phyloP scores from a whole-genome alignment of 352 stramenopile species.

The Phytopythium chamaehyphon region DNA sequence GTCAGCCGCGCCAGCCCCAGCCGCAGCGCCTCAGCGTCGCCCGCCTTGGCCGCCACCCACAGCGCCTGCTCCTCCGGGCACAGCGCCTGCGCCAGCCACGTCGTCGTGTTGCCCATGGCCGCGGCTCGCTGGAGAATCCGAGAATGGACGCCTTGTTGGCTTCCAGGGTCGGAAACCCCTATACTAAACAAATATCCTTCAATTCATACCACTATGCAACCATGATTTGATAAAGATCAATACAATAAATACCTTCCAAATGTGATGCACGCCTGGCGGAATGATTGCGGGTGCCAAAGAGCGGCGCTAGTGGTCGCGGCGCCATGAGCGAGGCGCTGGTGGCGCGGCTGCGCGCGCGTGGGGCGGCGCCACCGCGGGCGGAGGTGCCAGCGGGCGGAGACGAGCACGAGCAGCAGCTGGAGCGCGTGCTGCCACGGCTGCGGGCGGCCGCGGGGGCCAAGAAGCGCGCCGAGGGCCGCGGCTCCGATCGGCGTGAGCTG shows the following conservation, averaged over 20 bases:
- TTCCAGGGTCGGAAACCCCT: too few species aligned
- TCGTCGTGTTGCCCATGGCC: constrained; percentile 69
- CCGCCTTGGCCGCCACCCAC: constrained; percentile 73
- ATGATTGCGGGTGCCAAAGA: constrained; percentile 1
- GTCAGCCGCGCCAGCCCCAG: constrained; percentile 46
- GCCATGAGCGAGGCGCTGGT: too few species aligned
- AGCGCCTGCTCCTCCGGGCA: constrained; percentile 71
- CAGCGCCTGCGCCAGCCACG: constrained; percentile 67
- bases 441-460: background rate
- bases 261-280: background rate
- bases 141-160: background rate
- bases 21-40: constrained; percentile 48
- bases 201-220: too few species aligned
- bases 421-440: background rate
- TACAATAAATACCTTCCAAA: too few species aligned
- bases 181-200: too few species aligned
- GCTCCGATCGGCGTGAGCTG: background rate
- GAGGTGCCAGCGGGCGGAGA: background rate
- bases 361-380: background rate
- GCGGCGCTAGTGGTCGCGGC: too few species aligned
- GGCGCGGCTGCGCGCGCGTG: too few species aligned
- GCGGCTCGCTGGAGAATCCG: background rate
- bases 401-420: background rate
- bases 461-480: background rate
- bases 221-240: background rate